Evolutionary conservation across 73 alveolate species (phyloP), one percentile per base, ranked within the genome.

Genomic region (Paramecium sexaurelia): DNA sequence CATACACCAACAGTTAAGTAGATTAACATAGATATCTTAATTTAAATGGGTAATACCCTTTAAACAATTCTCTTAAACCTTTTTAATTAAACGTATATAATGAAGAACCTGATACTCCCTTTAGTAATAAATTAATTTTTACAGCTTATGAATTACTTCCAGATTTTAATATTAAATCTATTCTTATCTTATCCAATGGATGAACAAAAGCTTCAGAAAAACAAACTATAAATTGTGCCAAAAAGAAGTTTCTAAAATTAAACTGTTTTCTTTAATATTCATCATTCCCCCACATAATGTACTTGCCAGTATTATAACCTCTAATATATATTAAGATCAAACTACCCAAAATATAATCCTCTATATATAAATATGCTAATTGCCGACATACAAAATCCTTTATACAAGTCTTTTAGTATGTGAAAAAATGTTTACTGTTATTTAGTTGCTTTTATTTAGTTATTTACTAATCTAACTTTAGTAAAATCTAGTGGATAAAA

Each of bases 141-240:
- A 35, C 94, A 93, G 5, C 5, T 51, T 51, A 51, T 51, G 6
- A 20, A 41, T 35, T 26, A 75, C 43, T 93, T 75, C 86, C 84
- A 88, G 94, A 57, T 56, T 89, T 92, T 97, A 96, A 91, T 98
- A 96, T 96, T 57, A 96, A 73, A 84, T 97, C 91, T 41, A 95
- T 95, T 83, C 99, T 92, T 9, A 94, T 94, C 27, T 97, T 96
- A 78, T 96, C 99, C 26, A 96, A 47, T 22, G 99, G 99, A 85
- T 93, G 94, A 7, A 94, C 84, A 19, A 92, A 39, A 20, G 87
- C 35, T 29, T 95, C 98, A 9, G 98, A 95, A 33, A 66, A 29
- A 6, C 91, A 56, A 69, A 96, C 92, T 22, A 93, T 87, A 47
- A 85, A 22, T 55, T 89, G 87, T 6, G 96, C 98, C 68, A 78